phyloP scores from a whole-genome alignment of 495 filamentous ascomycete species.

The Aspergillus sclerotiicarbonarius region DNA sequence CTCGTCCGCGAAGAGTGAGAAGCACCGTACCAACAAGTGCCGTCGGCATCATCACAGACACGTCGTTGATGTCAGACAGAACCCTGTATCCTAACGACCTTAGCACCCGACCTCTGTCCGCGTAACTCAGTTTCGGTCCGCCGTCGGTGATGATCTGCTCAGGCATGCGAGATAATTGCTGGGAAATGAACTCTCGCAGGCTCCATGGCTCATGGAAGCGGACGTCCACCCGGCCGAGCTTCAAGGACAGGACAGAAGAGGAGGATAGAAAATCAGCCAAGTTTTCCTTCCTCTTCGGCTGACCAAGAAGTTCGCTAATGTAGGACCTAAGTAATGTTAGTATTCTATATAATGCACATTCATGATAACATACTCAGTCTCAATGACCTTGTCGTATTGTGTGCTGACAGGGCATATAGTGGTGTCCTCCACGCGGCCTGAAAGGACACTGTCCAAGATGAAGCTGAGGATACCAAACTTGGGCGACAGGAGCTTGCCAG shows the following conservation, averaged over 20 bases:
- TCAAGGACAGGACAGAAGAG: slow-evolving; percentile 83
- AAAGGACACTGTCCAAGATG: slow-evolving; percentile 83
- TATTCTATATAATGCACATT: background rate
- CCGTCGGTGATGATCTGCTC: slow-evolving; percentile 28
- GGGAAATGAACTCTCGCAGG: slow-evolving; percentile 70
- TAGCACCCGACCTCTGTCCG: slow-evolving; percentile 61
- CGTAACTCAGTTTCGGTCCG: slow-evolving; percentile 42
- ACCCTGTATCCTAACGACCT: slow-evolving; percentile 87
- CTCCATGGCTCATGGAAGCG: slow-evolving; percentile 96
- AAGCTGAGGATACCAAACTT: slow-evolving; percentile 97
- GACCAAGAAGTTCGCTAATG: slow-evolving; percentile 86
- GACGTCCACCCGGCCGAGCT: slow-evolving; percentile 88
- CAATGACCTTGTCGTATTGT: slow-evolving; percentile 98
- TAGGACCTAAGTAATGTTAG: slow-evolving; percentile 59
- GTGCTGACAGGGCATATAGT: slow-evolving; percentile 93
- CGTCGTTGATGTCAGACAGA: slow-evolving; percentile 88
- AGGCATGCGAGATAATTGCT: slow-evolving; percentile 59
- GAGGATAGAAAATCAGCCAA: slow-evolving; percentile 82
- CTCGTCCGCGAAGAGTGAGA: slow-evolving; percentile 85
- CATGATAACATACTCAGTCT: slow-evolving; percentile 64
- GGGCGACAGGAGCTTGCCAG: slow-evolving; percentile 87
- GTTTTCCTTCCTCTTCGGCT: slow-evolving; percentile 94
- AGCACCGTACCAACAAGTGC: slow-evolving; percentile 92
- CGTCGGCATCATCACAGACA: slow-evolving; percentile 97
- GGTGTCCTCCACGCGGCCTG: slow-evolving; percentile 84